Conservation (phyloP, 768 basidiomycete genomes). For the Plicaturopsis crispa region DNA sequence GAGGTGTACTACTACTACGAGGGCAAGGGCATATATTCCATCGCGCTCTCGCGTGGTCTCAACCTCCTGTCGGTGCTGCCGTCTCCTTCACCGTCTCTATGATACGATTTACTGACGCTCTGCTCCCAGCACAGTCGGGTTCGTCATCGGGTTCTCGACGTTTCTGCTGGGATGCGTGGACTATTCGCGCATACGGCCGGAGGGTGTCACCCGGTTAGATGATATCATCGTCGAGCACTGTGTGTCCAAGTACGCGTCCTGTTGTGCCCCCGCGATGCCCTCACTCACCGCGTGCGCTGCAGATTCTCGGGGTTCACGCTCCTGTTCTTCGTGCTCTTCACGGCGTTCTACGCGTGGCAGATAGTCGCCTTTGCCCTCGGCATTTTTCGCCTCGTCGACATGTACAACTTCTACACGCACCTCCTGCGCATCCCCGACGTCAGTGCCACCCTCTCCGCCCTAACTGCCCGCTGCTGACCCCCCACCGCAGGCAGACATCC, state of each 20-base stretch:
- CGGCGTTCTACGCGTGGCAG: conserved; percentile 87
- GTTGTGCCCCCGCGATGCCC: conserved; percentile 1
- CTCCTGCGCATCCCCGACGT: conserved; percentile 94
- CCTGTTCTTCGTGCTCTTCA: conserved; percentile 78
- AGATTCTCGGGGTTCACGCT: conserved; percentile 83
- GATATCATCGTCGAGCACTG: conserved; percentile 82
- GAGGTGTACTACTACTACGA: conserved; percentile 96
- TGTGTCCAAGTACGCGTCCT: conserved; percentile 61
- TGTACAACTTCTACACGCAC: conserved; percentile 95
- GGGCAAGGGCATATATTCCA: conserved; percentile 94
- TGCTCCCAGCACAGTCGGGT: conserved; percentile 79
- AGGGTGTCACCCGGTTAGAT: conserved; percentile 59
- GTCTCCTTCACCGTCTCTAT: conserved; percentile 6
- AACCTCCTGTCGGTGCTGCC: conserved; percentile 80
- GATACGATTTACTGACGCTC: conserved; percentile 18
- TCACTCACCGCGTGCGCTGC: conserved; percentile 2
- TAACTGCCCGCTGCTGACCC: conserved; percentile 3
- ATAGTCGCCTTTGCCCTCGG: conserved; percentile 71
- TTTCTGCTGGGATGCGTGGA: conserved; percentile 95
- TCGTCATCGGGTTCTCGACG: conserved; percentile 97
- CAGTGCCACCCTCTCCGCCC: conserved; percentile 15
- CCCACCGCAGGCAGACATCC: conserved; percentile 76
- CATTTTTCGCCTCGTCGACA: conserved; percentile 75
- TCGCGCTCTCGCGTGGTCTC: conserved; percentile 83
- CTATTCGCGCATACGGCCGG: conserved; percentile 70